Evolutionary conservation across 2,329 filamentous ascomycete species (phyloP), one percentile per base, ranked within the genome.

Genomic region (Aspergillus transmontanensis): DNA sequence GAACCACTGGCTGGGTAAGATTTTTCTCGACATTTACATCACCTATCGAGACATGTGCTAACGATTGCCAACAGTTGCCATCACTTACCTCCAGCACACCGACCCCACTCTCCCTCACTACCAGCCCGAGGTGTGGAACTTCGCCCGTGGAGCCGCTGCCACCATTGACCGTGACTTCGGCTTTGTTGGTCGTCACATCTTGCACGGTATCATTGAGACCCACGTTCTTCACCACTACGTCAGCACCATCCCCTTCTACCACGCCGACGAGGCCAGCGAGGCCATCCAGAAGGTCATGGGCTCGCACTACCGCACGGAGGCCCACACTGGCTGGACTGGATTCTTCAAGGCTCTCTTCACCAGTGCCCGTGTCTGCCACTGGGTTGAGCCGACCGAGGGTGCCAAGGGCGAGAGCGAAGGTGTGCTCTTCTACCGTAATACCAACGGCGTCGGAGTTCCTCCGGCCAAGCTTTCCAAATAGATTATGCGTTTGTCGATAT

Each of bases 141-240:
- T 93, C 76, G 89, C 94, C 69, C 93, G 94, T 70, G 94, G 94
- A 73, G 94, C 94, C 62, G 94, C 93, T 63, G 94, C 94, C 63
- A 98, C 94, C 66, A 97, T 98, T 73, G 94, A 98, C 77, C 94
- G 94, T 73, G 94, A 98, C 79, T 96, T 97, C 75, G 94, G 94
- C 66, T 97, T 97, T 85, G 90, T 98, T 75, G 94, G 94, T 64
- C 93, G 93, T 72, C 86, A 90, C 71, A 86, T 98, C 65, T 85
- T 97, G 78, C 94, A 98, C 85, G 94, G 94, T 74, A 97, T 98
- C 80, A 90, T 97, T 79, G 94, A 97, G 85, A 97, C 94, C 56
- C 94, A 98, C 82, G 94, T 98, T 64, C 91, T 97, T 65, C 94
- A 98, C 85, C 94, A 98, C 87, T 98, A 97, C 81, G 88, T 98